Percentiles rank a stretch among this genome's conserved stretches.
Conservation (phyloP, 805 yeast genomes). For the Ogataea zsoltii region DNA sequence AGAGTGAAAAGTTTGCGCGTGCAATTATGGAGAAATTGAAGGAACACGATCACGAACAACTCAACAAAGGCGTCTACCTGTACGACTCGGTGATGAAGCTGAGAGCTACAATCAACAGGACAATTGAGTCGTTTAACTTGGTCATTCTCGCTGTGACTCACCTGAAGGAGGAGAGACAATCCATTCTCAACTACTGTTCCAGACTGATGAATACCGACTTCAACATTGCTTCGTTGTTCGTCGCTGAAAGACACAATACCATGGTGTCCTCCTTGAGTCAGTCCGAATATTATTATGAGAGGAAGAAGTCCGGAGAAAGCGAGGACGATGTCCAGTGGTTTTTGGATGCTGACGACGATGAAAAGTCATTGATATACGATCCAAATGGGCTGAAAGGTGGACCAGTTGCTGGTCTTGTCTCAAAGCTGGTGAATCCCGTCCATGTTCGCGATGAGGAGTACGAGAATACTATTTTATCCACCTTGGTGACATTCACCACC, state of each 20-base stretch:
- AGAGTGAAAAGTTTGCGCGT: constrained; percentile 51
- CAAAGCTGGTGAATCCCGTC: constrained; percentile 78
- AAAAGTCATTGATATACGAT: constrained; percentile 51
- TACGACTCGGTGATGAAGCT: constrained; percentile 35
- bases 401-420: constrained; percentile 71
- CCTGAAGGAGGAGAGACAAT: constrained; percentile 69
- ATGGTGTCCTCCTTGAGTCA: constrained; percentile 31
- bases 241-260: constrained; percentile 45
- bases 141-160: constrained; percentile 48
- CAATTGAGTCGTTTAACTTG: constrained; percentile 37
- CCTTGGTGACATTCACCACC: constrained; percentile 74
- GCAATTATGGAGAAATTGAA: constrained; percentile 48
- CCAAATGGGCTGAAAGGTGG: constrained; percentile 84
- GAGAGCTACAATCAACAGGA: constrained; percentile 39
- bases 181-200: constrained; percentile 69
- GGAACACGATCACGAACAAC: constrained; percentile 30
- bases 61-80: constrained; percentile 38
- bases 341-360: constrained; percentile 64
- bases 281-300: constrained; percentile 35
- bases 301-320: constrained; percentile 37
- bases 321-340: constrained; percentile 65
- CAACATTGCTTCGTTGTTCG: constrained; percentile 53
- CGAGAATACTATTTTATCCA: constrained; percentile 67
- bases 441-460: constrained; percentile 57
- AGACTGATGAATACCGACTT: constrained; percentile 76